Conservation (phyloP, 768 basidiomycete species). For the Leccinum arenicola region DNA sequence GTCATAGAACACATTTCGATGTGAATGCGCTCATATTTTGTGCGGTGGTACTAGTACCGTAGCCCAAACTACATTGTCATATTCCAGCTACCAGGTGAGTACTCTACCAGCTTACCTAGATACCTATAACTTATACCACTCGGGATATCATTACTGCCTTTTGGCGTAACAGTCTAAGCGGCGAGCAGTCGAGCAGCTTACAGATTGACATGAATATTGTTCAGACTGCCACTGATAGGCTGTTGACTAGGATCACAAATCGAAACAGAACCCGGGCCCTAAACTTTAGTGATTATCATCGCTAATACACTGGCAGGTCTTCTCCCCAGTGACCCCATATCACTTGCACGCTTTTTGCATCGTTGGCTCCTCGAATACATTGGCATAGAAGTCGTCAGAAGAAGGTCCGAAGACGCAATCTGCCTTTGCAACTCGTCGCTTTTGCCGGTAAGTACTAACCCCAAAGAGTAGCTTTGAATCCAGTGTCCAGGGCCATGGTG, state of each 20-base stretch:
- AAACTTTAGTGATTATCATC: conserved; percentile 24
- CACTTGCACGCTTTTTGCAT: conserved; percentile 11
- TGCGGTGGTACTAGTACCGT: not conserved
- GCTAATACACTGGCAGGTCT: conserved; percentile 21
- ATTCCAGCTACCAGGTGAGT: conserved; percentile 14
- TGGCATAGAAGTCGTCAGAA: conserved; percentile 15
- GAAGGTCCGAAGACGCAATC: conserved; percentile 9
- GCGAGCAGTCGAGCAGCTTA: not conserved
- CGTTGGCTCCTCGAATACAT: conserved; percentile 26
- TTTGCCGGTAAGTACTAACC: conserved; percentile 4
- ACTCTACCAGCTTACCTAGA: not conserved
- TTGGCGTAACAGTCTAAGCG: not conserved
- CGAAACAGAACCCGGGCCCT: conserved; percentile 26
- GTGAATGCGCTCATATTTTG: conserved; percentile 17
- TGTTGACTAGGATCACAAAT: conserved; percentile 3
- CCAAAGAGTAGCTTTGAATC: no score
- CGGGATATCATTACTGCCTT: not conserved
- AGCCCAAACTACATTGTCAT: conserved; percentile 11
- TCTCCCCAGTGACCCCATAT: conserved; percentile 14
- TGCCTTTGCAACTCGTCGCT: conserved; percentile 25
- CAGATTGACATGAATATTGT: not conserved
- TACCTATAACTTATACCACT: not conserved
- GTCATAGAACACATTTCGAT: conserved; percentile 19
- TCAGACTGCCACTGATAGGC: not conserved
- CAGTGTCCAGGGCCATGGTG: conserved; percentile 1